Base-by-base conservation (phyloP, 2,329 filamentous ascomycete genomes). In the Arthroderma sp. region DNA sequence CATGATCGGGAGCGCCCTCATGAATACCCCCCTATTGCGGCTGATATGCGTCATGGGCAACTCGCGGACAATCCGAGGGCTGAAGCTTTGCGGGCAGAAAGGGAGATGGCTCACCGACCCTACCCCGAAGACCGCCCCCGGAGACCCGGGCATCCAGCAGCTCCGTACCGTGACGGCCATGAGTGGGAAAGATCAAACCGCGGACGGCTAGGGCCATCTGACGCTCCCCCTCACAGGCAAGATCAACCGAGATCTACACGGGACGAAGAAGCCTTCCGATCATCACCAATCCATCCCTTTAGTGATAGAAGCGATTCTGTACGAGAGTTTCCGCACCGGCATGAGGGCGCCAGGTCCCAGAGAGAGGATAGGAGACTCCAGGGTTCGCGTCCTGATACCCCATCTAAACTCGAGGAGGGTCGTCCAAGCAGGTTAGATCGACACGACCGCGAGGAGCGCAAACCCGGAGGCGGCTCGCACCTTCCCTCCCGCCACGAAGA, bases 101-200 rank as follows among this genome's bases (percentile, higher is more conserved):
- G 61, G 36, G 63, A 64, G 1, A 61, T 62, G 42, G 51, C 55
- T 10, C 47, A 53, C 30, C 57, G 62, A 44, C 53, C 56, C 28
- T 53, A 54, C 28, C 43, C 55, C 32, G 66, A 69, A 34, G 66
- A 68, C 28, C 56, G 63, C 28, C 62, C 63, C 54, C 60, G 59
- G 40, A 58, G 60, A 11, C 56, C 57, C 37, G 49, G 56, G 22
- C 56, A 36, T 29, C 45, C 53, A 27, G 57, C 60, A 32, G 50
- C 54, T 32, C 52, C 54, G 10, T 56, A 40, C 10, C 50, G 62
- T 22, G 64, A 67, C 36, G 3, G 15, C 15, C 52, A 55, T 31
- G 64, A 67, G 10, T 62, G 62, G 55, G 64, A 67, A 42, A 58
- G 65, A 11, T 45, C 57, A 37, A 57, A 55, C 22, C 58, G 61